A percentile compares a stretch with the other conserved stretches of the same genome.
Evolutionary conservation across 805 yeast species (phyloP).

Genomic region (Yarrowia sp.): DNA sequence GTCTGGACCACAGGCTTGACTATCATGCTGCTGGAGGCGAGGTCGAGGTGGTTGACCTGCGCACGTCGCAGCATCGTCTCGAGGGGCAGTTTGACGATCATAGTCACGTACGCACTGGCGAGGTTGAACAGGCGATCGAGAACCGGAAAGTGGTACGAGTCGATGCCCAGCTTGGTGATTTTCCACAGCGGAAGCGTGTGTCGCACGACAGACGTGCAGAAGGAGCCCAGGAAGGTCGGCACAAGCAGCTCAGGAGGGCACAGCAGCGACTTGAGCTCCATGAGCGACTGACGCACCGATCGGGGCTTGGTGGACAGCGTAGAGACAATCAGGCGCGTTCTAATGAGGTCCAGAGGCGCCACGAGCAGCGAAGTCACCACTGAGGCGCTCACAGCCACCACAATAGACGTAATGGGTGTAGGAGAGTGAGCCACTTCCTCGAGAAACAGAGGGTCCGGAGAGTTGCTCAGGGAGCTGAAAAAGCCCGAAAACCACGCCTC

Average conservation of each 20-base stretch:
- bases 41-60: constrained; percentile 60
- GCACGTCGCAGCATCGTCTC: constrained; percentile 84
- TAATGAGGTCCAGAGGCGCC: constrained; percentile 78
- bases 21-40: constrained; percentile 44
- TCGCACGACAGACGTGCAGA: constrained; percentile 58
- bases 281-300: constrained; percentile 68
- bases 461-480: constrained; percentile 70
- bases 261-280: constrained; percentile 48
- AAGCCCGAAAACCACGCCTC: constrained; percentile 93
- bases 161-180: constrained; percentile 61
- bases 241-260: constrained; percentile 60
- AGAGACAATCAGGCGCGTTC: constrained; percentile 73
- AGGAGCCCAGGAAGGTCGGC: constrained; percentile 68
- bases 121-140: constrained; percentile 59
- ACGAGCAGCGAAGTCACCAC: constrained; percentile 68
- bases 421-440: constrained; percentile 72
- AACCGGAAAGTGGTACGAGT: constrained; percentile 60
- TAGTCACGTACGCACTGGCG: constrained; percentile 60
- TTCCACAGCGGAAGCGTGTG: constrained; percentile 65
- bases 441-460: constrained; percentile 86
- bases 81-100: constrained; percentile 76
- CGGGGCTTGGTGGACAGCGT: constrained; percentile 50
- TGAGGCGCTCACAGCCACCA: constrained; percentile 67
- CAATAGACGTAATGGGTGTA: constrained; percentile 66
- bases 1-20: constrained; percentile 56